These are phyloP conservation scores for Colletotrichum higginsianum DNA, from an alignment of 2,329 filamentous ascomycete species.

Conservation along the genomic window DNA sequence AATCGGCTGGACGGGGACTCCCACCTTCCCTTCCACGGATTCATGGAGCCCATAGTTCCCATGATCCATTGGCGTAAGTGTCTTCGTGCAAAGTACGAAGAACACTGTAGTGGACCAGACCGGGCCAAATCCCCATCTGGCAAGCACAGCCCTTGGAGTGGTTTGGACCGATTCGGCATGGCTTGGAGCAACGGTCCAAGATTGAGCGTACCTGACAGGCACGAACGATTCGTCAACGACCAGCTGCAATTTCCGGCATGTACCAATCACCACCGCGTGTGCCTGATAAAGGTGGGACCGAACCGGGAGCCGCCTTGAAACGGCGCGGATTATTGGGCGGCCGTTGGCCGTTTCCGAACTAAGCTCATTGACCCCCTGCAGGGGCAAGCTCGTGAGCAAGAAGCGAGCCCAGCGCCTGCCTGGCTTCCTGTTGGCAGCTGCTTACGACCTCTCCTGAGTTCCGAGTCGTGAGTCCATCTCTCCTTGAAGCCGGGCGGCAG, in stretches of 20 bases:
- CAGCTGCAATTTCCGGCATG: conserved; percentile 40
- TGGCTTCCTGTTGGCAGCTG: background rate
- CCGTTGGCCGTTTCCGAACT: conserved; percentile 38
- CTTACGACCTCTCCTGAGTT: background rate
- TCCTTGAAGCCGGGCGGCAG: conserved; percentile 4
- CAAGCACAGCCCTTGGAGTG: conserved; percentile 35
- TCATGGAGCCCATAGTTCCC: conserved; percentile 21
- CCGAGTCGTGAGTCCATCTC: background rate
- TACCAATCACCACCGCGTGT: conserved; percentile 19
- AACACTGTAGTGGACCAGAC: conserved; percentile 12
- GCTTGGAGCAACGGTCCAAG: conserved; percentile 28
- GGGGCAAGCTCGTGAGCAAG: conserved; percentile 33
- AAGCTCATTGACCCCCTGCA: conserved; percentile 39
- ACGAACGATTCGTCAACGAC: conserved; percentile 38
- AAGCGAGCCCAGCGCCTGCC: conserved; percentile 17
- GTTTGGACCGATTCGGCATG: conserved; percentile 18
- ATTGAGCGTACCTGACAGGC: conserved; percentile 41
- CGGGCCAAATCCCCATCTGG: conserved; percentile 35
- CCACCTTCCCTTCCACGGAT: conserved; percentile 25
- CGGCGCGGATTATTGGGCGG: conserved; percentile 35
- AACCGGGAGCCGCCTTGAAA: conserved; percentile 17
- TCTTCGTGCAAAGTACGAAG: no score
- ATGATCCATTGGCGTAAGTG: background rate
- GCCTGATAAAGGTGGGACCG: conserved; percentile 4
- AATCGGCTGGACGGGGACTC: conserved; percentile 14